Percentiles rank a stretch among this genome's conserved stretches.
Conservation (phyloP, 116 monocot genomes). For the Trichopus zeylanicus region DNA sequence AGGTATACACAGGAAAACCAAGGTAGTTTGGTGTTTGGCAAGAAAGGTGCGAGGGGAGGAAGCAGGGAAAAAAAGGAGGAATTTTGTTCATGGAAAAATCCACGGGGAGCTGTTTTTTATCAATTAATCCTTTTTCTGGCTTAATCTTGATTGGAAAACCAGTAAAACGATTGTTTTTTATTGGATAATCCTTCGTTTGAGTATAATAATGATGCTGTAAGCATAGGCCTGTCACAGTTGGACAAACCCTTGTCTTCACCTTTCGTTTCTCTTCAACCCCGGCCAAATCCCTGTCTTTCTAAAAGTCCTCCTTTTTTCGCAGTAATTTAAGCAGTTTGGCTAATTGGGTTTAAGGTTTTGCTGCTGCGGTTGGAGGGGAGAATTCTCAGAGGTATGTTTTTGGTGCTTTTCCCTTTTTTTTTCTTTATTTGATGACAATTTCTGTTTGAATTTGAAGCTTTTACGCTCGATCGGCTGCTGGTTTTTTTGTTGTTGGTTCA, state of each 20-base stretch:
- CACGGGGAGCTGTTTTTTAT: too few species aligned
- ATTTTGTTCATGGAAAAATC: too few species aligned
- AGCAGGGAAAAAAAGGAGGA: too few species aligned
- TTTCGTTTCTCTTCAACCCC: too few species aligned
- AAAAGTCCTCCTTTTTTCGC: not conserved
- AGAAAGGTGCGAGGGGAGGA: too few species aligned
- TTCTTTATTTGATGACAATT: not conserved
- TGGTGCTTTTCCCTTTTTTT: not conserved
- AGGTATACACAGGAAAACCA: too few species aligned
- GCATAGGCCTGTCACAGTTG: not conserved
- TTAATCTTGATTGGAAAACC: too few species aligned
- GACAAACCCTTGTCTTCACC: not conserved
- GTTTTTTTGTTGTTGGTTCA: not conserved
- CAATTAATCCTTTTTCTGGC: too few species aligned
- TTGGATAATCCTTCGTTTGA: not conserved
- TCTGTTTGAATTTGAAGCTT: not conserved
- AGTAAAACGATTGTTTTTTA: not conserved
- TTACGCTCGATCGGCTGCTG: not conserved
- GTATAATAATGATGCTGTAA: not conserved
- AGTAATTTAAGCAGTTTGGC: not conserved
- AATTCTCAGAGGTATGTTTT: not conserved
- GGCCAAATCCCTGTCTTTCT: not conserved
- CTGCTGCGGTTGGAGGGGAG: not conserved
- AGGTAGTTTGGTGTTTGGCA: too few species aligned
- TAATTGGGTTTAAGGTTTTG: constrained; percentile 1